Base-by-base conservation (phyloP, 176 grass and related monocot species). In the Eragrostis nindensis region DNA sequence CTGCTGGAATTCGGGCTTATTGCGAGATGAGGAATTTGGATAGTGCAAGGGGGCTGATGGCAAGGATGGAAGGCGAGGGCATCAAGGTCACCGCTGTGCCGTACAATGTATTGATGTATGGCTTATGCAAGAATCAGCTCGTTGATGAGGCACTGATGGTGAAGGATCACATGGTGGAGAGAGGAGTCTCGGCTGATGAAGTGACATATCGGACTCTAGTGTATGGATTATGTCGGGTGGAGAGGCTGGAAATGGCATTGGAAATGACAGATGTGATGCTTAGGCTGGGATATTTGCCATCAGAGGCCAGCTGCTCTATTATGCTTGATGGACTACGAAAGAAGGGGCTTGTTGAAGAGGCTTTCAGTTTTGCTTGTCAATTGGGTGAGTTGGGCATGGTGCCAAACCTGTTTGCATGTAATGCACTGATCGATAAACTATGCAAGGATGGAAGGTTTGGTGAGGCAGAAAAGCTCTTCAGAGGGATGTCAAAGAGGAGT, bases 91-190 rank as follows among this genome's bases (percentile, higher is more conserved):
- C 83, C 11, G 78, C 78, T 5, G 82, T 91, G 68, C 79, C 91
- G 9, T 97, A 94, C 71, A 97, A 97, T 84, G 84, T 89, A 57
- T 66, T 97, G 84, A 90, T 94, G 27, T 93, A 94, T 68, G 91
- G 94, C 8, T 45, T 91, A 32, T 82, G 91, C 79, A 97, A 79
- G 85, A 87, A 88, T 46, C 29, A 59, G n/a, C 22, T 24, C 8
- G 84, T 82, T 43, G 75, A 30, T n/a, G 71, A 97, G 66, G 94
- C 91, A 44, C 32, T 87, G 56, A 81, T 80, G 74, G 70, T 93
- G 49, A 89, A 86, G 71, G 69, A 89, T 25, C 15, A 57, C 26
- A 73, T 94, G 81, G 73, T 71, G 27, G 36, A 13, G 7, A 93
- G 71, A 75, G 82, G 88, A 39, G 47, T 91, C 42, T 50, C 59